These are phyloP conservation scores for Crithidia mellificae DNA, from an alignment of 208 protist species.

Conservation along the genomic window DNA sequence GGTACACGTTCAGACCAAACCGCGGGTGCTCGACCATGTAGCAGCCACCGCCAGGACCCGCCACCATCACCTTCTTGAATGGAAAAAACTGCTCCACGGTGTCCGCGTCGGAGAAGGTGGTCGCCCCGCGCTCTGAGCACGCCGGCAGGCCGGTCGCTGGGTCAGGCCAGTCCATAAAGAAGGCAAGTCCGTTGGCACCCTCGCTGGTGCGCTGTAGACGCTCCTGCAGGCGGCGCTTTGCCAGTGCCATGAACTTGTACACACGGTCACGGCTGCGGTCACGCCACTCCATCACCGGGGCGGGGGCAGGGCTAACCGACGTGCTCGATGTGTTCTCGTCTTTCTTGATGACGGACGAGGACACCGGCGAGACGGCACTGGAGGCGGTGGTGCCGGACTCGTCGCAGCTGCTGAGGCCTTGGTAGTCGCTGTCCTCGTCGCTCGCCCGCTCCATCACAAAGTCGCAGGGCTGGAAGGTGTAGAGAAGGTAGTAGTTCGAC, in stretches of 20 bases:
- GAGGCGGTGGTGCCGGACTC: background rate
- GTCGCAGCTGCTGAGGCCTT: slow-evolving; percentile 21
- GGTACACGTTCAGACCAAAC: slow-evolving; percentile 52
- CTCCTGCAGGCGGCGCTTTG: slow-evolving; percentile 10
- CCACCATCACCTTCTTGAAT: slow-evolving; percentile 45
- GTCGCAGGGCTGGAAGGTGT: slow-evolving; percentile 46
- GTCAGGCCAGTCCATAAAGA: slow-evolving; percentile 58
- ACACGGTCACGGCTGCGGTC: slow-evolving; percentile 48
- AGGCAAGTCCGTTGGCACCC: background rate
- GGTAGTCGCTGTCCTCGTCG: slow-evolving; percentile 8
- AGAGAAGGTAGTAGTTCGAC: slow-evolving; percentile 35
- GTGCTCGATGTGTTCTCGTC: slow-evolving; percentile 10
- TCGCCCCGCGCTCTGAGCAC: slow-evolving; percentile 28
- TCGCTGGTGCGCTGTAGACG: background rate
- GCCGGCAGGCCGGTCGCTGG: slow-evolving; percentile 58
- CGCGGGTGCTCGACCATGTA: slow-evolving; percentile 54
- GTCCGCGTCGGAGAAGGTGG: slow-evolving; percentile 43
- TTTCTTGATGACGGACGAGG: background rate
- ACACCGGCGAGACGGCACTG: background rate
- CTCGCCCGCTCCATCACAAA: slow-evolving; percentile 14
- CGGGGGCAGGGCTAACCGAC: slow-evolving; percentile 20
- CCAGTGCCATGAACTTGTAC: slow-evolving; percentile 40
- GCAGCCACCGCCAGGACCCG: slow-evolving; percentile 43
- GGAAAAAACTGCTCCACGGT: slow-evolving; percentile 50
- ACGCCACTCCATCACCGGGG: slow-evolving; percentile 37